Percentiles rank a stretch among this genome's conserved stretches.
Evolutionary conservation across 2,329 filamentous ascomycete species (phyloP).

Genomic region (Chaetomiaceae sp.): DNA sequence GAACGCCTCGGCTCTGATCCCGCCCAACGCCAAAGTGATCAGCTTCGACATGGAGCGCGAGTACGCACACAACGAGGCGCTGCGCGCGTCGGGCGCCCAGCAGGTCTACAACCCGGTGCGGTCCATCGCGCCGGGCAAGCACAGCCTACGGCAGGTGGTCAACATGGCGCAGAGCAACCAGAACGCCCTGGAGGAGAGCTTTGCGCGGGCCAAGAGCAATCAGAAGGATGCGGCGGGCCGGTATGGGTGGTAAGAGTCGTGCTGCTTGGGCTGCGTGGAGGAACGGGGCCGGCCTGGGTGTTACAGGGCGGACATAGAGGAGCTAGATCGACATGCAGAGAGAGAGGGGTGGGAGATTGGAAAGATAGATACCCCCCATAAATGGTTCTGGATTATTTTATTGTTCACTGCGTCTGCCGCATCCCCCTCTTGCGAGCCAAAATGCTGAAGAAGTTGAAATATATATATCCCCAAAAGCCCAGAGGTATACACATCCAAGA

Average conservation of each 20-base stretch:
- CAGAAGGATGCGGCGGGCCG: slow-evolving; percentile 74
- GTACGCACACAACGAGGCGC: slow-evolving; percentile 77
- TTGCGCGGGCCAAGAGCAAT: slow-evolving; percentile 74
- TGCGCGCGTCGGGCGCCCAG: slow-evolving; percentile 65
- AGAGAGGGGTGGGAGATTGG: background rate
- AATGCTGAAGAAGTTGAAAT: background rate
- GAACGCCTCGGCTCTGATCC: slow-evolving; percentile 26
- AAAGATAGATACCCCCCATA: slow-evolving; percentile 4
- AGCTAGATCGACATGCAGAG: no score
- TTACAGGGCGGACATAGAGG: no score
- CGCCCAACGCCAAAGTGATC: slow-evolving; percentile 58
- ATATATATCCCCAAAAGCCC: background rate
- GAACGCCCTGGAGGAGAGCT: slow-evolving; percentile 87
- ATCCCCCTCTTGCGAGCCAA: background rate
- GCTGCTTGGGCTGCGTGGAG: background rate
- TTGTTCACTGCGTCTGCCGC: background rate
- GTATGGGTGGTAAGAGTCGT: slow-evolving; percentile 67
- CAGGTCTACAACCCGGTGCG: slow-evolving; percentile 80
- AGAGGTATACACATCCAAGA: no score
- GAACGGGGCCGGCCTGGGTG: no score
- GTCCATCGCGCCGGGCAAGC: slow-evolving; percentile 79
- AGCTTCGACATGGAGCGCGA: slow-evolving; percentile 88
- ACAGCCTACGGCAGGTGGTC: slow-evolving; percentile 82
- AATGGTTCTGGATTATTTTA: background rate
- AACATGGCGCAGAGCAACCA: slow-evolving; percentile 76